Evolutionary conservation across 2,329 filamentous ascomycete genomes (phyloP), one percentile per base, ranked within the genome.

Genomic region (Amphichorda felina): DNA sequence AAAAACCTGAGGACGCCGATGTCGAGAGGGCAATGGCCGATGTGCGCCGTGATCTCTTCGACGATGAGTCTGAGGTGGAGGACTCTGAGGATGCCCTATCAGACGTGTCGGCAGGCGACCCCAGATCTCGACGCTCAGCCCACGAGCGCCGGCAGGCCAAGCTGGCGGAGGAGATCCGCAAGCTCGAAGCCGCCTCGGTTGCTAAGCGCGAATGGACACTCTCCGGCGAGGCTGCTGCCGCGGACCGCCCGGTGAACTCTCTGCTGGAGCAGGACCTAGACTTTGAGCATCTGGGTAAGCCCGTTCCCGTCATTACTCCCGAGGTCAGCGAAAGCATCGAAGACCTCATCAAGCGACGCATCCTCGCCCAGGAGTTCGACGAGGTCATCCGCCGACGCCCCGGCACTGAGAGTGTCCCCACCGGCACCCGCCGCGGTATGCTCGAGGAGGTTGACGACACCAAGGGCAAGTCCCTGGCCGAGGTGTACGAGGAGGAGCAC

Each of bases 401-500:
- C 3, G 84, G 86, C 42, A 72, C 81, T 8, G 63, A 82, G 11
- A 71, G 72, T 30, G 68, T 75, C 5, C 74, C 78, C 24, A 60
- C 63, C 14, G 63, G 65, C 43, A 66, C 73, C 4, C 75, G 81
- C 21, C 75, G 85, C 41, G 84, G 84, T 3, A 74, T 82, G 9
- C 26, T 36, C 9, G 38, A 36, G 22, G 82, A 89, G 43, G 67
- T 96, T 9, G 83, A 93, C 48, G 88, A 96, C 56, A 80, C 70
- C 46, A 95, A 94, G 59, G 74, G 79, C n/a, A 82, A 94, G 58
- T 79, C 85, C 42, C 74, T 98, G 10, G 89, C 87, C 0, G 88
- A 95, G 49, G 70, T 94, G 34, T 98, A 96, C 63, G 91, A 96
- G 59, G 82, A 91, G 51, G 88, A 96, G 46, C 85, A 94, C 56